Conservation (phyloP, 2,329 filamentous ascomycete genomes). For the Botrytis porri region DNA sequence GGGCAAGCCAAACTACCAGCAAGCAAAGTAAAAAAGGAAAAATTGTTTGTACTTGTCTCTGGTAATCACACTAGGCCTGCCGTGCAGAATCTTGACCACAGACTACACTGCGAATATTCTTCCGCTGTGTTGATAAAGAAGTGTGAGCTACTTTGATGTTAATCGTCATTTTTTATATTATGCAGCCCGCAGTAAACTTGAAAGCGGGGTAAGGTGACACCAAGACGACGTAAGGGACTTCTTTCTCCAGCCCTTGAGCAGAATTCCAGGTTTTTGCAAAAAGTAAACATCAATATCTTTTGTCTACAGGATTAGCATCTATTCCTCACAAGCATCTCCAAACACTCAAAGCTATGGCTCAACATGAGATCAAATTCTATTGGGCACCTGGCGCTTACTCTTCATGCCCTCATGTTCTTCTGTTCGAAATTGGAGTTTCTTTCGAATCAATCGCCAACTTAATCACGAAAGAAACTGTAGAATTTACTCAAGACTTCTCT, state of each 20-base stretch:
- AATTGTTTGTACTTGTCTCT: neutral
- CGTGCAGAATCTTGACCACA: neutral
- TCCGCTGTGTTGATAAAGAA: neutral
- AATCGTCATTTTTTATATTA: neutral
- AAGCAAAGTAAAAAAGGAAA: neutral
- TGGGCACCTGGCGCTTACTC: conserved; percentile 37
- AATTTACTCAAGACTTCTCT: conserved; percentile 19
- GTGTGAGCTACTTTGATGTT: neutral
- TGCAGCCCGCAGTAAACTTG: neutral
- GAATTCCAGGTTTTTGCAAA: neutral
- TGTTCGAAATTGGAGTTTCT: conserved; percentile 32
- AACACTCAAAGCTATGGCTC: neutral
- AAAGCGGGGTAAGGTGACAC: neutral
- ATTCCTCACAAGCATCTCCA: neutral
- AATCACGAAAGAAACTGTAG: conserved; percentile 17
- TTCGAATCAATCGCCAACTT: conserved; percentile 27
- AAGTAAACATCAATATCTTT: neutral
- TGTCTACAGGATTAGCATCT: neutral
- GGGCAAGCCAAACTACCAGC: neutral
- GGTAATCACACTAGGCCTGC: neutral
- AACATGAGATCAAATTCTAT: conserved; percentile 33
- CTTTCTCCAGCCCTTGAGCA: neutral
- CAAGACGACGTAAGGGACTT: neutral
- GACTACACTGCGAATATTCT: neutral
- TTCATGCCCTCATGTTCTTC: conserved; percentile 37